Base-by-base conservation (phyloP, 2,329 filamentous ascomycete genomes). In the Rhynchosporium agropyri region DNA sequence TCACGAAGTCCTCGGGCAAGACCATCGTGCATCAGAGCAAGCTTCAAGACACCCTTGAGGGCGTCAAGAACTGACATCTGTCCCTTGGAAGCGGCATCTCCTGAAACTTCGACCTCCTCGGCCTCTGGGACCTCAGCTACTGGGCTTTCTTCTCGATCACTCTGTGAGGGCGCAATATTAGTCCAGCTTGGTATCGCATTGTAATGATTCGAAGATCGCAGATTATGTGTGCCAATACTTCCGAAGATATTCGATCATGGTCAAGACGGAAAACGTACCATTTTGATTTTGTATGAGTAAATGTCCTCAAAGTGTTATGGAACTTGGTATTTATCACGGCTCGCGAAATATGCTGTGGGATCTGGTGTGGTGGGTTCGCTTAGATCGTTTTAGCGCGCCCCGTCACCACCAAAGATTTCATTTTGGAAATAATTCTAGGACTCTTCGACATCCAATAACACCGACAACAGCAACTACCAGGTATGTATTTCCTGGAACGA, bases 91-190 rank as follows among this genome's bases (percentile, higher is more conserved):
- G 88, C 80, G 79, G 89, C 89, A 84, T 97, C 93, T 81, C 90
- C 92, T 78, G 89, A 89, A 79, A 97, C 92, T 83, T 98, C 94
- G 81, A 98, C 93, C 86, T 97, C 95, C 75, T 88, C 86, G 76
- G 84, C 81, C 79, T 90, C 87, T 78, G 91, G 90, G 77, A 86
- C 92, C 79, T 91, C 89, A 82, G 91, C 89, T 81, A 89, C 88
- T 81, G 87, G 89, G 82, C 89, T 92, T 90, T 98, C 94, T 97
- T 98, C 95, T 98, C 94, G 94, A 92, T 98, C 94, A 92, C 94
- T 98, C 95, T 97, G 29, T 20, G 33, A 2, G n/a, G 45, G 12
- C 33, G 20, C 51, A 46, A 26, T 46, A 28, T 60, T 54, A 64
- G 42, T 54, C 45, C 36, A 42, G 57, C 46, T 40, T 33, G 9